Base-by-base conservation (phyloP, 768 basidiomycete species). In the Sporobolomyces roseus region DNA sequence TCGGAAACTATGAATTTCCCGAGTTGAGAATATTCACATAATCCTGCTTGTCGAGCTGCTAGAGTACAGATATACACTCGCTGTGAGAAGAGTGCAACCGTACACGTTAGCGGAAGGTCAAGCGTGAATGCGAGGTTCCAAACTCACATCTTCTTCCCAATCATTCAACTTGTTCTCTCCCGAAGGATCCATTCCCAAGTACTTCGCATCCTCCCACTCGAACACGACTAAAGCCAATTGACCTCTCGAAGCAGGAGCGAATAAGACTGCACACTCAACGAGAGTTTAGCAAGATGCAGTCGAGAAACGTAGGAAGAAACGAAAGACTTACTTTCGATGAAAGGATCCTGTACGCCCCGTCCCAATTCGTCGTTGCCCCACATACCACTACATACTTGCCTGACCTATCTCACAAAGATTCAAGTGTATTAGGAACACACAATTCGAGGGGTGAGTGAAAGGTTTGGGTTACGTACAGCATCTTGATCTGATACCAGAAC, bases 321-420 rank as follows among this genome's bases (percentile, higher is more conserved):
- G 35, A 9, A 13, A 27, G 7, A 68, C 79, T 63, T 49, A 79
- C 79, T 72, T 52, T 79, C 76, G 17, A 74, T 71, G 55, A 51
- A 71, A 10, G 68, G 63, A 4, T 68, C 60, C 48, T 85, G 82
- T 55, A 82, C 77, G 45, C 86, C 85, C 5, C 56, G 13, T 8
- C 58, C 58, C 30, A 60, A 32, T 32, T 60, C 58, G 21, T 48
- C n/a, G 23, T 48, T 55, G 32, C 85, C 89, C 86, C 90, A 98
- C 91, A 98, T 94, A 61, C 93, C 93, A 68, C 89, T 91, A 80
- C 93, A 98, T 78, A 88, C 87, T 82, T 98, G 92, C 54, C 90
- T 85, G 35, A 88, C 85, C 80, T 53, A 54, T 21, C n/a, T 87
- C 87, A 79, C 23, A 27, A 29, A 41, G 10, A 17, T 9, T 16